Conservation (phyloP, 2,329 filamentous ascomycete species). For the Beauveria pseudobassiana region DNA sequence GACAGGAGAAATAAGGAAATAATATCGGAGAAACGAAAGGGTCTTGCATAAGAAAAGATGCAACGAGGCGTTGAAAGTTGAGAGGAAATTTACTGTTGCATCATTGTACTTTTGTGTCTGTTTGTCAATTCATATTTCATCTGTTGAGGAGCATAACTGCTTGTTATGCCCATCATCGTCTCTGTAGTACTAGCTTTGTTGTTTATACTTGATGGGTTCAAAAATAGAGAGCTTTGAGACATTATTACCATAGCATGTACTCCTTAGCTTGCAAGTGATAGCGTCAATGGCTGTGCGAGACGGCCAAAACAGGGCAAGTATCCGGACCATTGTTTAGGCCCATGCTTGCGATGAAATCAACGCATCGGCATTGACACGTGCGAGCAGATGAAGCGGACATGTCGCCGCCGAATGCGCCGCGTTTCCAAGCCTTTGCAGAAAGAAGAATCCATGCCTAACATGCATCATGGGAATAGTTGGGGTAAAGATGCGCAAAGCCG, state of each 20-base stretch:
- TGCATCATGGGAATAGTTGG: background rate
- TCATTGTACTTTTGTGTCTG: slow-evolving; percentile 1
- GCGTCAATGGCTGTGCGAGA: background rate
- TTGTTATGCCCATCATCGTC: slow-evolving; percentile 1
- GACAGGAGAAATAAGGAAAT: background rate
- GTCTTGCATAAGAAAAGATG: background rate
- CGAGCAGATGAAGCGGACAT: background rate
- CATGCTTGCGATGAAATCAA: background rate
- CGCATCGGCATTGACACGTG: background rate
- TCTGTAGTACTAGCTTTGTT: slow-evolving; percentile 7
- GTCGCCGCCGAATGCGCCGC: background rate
- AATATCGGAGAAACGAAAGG: background rate
- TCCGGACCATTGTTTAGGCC: no score
- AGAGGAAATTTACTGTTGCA: background rate
- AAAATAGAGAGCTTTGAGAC: background rate
- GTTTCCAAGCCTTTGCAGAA: background rate
- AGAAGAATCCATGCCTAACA: background rate
- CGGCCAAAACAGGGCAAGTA: no score
- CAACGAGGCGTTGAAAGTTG: slow-evolving; percentile 1
- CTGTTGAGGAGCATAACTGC: background rate
- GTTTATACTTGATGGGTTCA: background rate
- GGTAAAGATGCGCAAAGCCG: background rate
- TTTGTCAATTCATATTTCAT: background rate
- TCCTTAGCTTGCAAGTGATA: background rate
- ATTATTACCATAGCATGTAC: background rate